These are phyloP conservation scores for Linnemannia elongata DNA, from an alignment of 192 early-diverging fungal species.

Conservation along the genomic window DNA sequence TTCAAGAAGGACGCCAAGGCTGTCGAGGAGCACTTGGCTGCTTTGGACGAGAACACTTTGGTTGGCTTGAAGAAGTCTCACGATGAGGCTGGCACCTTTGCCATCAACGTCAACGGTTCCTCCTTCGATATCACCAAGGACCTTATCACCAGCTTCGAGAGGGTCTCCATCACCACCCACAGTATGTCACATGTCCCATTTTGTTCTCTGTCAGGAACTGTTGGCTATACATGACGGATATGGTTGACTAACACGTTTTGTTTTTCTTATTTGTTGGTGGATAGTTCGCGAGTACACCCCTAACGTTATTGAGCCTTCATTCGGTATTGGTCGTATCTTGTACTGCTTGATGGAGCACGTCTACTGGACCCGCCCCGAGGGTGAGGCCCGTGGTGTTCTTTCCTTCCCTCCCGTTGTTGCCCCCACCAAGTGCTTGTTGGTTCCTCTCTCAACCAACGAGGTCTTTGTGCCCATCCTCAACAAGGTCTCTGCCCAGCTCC, in stretches of 20 bases:
- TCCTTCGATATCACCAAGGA: slow-evolving; percentile 73
- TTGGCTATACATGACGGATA: neutral
- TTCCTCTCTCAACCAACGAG: slow-evolving; percentile 88
- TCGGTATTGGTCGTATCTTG: slow-evolving; percentile 98
- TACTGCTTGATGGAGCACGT: slow-evolving; percentile 97
- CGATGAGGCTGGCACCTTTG: slow-evolving; percentile 62
- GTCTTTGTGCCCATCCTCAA: slow-evolving; percentile 73
- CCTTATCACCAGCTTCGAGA: slow-evolving; percentile 46
- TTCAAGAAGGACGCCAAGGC: slow-evolving; percentile 94
- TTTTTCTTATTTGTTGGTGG: neutral
- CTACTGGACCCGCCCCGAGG: slow-evolving; percentile 90
- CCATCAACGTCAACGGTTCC: slow-evolving; percentile 73
- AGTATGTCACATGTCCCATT: slow-evolving; percentile 5
- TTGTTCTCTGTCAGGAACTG: neutral
- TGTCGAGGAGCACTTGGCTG: slow-evolving; percentile 83
- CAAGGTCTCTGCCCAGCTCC: slow-evolving; percentile 74
- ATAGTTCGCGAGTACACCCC: slow-evolving; percentile 94
- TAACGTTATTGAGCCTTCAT: slow-evolving; percentile 99
- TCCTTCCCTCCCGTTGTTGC: slow-evolving; percentile 94
- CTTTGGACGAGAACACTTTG: slow-evolving; percentile 67
- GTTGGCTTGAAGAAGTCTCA: slow-evolving; percentile 70
- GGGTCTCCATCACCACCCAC: slow-evolving; percentile 44
- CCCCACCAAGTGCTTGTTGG: slow-evolving; percentile 93
- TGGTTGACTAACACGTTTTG: neutral
- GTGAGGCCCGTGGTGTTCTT: slow-evolving; percentile 90